Evolutionary conservation across 805 yeast species (phyloP).

Genomic region (Tetrapisispora fleetii): DNA sequence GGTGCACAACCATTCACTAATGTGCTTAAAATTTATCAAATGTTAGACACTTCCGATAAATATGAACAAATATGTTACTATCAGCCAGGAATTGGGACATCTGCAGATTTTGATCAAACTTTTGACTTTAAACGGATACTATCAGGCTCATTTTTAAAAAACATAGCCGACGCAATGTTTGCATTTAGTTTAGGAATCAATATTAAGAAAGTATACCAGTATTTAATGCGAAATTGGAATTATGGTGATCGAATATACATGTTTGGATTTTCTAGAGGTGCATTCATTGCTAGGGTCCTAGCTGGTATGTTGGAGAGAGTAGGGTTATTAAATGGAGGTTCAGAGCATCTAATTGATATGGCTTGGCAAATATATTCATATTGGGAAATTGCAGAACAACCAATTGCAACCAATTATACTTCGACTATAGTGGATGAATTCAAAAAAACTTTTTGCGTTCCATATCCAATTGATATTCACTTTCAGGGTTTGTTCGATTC

Average conservation of each 20-base stretch:
- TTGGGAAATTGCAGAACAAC: conserved; percentile 55
- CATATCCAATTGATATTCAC: conserved; percentile 34
- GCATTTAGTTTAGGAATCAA: conserved; percentile 49
- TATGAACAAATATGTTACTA: conserved; percentile 45
- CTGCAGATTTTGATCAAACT: conserved; percentile 33
- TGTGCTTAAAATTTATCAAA: conserved; percentile 41
- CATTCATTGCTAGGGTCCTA: conserved; percentile 53
- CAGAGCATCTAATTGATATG: conserved; percentile 44
- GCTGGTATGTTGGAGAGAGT: conserved; percentile 57
- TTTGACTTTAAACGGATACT: conserved; percentile 14
- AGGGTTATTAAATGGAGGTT: conserved; percentile 47
- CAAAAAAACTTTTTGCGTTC: conserved; percentile 42
- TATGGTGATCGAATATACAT: conserved; percentile 43
- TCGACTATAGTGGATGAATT: conserved; percentile 44
- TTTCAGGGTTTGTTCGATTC: conserved; percentile 66
- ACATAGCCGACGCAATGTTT: conserved; percentile 35
- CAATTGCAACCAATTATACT: conserved; percentile 35
- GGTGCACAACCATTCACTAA: conserved; percentile 48
- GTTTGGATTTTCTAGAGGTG: conserved; percentile 58
- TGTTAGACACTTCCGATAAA: conserved; percentile 38
- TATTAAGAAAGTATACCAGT: conserved; percentile 47
- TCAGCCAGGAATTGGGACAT: conserved; percentile 59
- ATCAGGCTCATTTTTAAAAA: conserved; percentile 12
- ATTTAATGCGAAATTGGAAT: conserved; percentile 39
- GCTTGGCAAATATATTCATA: conserved; percentile 56